These are phyloP conservation scores for Lagenaria siceraria DNA, from an alignment of 306 rosid genomes.

Conservation along the genomic window DNA sequence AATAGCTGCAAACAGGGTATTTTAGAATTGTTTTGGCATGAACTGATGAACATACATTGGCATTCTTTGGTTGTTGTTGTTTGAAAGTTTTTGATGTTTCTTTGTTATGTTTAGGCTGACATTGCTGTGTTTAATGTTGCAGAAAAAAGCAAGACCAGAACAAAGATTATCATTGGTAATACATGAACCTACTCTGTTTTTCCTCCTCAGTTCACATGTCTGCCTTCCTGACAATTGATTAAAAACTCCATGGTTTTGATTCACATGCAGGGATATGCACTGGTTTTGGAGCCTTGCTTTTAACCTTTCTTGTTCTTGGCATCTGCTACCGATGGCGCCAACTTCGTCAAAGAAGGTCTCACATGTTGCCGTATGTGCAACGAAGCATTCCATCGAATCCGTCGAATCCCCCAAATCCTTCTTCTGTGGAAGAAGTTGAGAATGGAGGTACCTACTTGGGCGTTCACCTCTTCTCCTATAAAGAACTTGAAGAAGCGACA, in stretches of 20 bases:
- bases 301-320: background rate
- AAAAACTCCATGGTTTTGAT: background rate
- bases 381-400: constrained; percentile 26
- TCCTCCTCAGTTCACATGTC: background rate
- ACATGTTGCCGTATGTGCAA: constrained; percentile 20
- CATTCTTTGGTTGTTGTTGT: background rate
- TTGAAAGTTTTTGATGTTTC: background rate
- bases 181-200: background rate
- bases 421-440: constrained; percentile 29
- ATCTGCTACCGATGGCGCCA: constrained; percentile 9
- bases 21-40: background rate
- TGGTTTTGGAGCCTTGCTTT: background rate
- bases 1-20: background rate
- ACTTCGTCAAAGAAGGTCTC: constrained; percentile 16
- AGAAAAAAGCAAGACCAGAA: background rate
- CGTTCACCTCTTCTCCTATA: constrained; percentile 38
- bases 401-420: background rate
- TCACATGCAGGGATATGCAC: constrained; percentile 16
- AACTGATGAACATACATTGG: background rate
- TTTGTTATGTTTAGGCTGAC: background rate
- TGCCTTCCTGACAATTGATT: background rate
- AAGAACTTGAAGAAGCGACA: constrained; percentile 65
- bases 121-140: constrained; percentile 12
- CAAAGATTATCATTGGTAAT: constrained; percentile 30
- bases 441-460: constrained; percentile 35